These are phyloP conservation scores for Skeletonema potamos DNA, from an alignment of 108 stramenopile genomes.

Conservation along the genomic window DNA sequence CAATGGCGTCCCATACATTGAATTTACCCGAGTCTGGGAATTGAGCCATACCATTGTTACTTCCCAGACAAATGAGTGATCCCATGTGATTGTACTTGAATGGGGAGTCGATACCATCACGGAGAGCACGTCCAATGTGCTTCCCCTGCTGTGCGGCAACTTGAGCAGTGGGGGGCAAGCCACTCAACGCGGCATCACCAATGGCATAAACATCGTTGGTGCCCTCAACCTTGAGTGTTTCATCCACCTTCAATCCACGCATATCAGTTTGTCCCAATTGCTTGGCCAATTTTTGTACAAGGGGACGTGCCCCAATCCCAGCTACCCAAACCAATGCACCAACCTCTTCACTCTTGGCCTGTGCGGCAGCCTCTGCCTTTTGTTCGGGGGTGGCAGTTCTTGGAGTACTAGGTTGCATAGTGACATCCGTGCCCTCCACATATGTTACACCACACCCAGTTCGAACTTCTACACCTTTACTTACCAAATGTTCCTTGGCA, in stretches of 20 bases:
- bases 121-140: constrained; percentile 49
- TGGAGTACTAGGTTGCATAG: constrained; percentile 22
- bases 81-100: constrained; percentile 47
- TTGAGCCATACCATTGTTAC: constrained; percentile 30
- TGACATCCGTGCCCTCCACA: constrained; percentile 7
- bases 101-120: constrained; percentile 24
- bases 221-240: constrained; percentile 40
- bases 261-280: constrained; percentile 25
- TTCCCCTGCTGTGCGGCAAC: constrained; percentile 58
- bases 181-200: constrained; percentile 72
- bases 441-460: constrained; percentile 33
- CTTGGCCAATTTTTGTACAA: constrained; percentile 26
- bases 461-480: constrained; percentile 27
- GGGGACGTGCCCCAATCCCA: constrained; percentile 41
- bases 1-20: constrained; percentile 26
- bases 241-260: constrained; percentile 62
- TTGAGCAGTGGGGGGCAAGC: constrained; percentile 57
- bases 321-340: constrained; percentile 63
- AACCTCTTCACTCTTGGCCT: constrained; percentile 23
- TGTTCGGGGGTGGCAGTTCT: constrained; percentile 13
- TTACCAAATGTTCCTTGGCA: constrained; percentile 21
- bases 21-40: constrained; percentile 11
- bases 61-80: constrained; percentile 32
- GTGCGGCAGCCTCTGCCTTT: constrained; percentile 10
- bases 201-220: constrained; percentile 59